Evolutionary conservation across 129 eudicot species (phyloP), one percentile per base, ranked within the genome.

Genomic region (Deinandra increscens): DNA sequence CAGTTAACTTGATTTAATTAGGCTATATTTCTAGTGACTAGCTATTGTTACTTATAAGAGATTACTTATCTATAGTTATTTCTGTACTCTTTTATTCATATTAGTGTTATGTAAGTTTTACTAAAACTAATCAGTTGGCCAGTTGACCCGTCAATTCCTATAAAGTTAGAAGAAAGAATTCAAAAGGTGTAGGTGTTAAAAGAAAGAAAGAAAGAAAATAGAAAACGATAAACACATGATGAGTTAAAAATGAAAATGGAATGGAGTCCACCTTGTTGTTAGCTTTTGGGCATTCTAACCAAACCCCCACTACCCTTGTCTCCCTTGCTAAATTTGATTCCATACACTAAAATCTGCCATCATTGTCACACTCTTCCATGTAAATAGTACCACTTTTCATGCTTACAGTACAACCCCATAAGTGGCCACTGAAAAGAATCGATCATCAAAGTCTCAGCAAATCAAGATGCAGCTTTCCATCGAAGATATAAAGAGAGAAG

Each of bases 271-370:
- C 70, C 76, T 84, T 48, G 60, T 84, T 48, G 60, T 81, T 76
- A 74, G 69, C 87, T 79, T 84, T 80, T 73, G 19, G 80, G 51
- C 75, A 60, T 76, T 79, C 86, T 78, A 81, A 84, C 89, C 94
- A 84, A 87, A 81, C 85, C 70, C 89, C 84, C 94, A 87, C 94
- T 84, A 87, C 61, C 83, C 68, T 79, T 87, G 94, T 84, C 89
- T 83, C 75, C 73, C 38, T 48, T 64, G 69, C 67, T 46, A 71
- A 71, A 72, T 53, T 66, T 62, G 61, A 64, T 66, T 81, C 81
- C 80, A 74, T 70, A 39, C 80, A 53, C 80, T 75, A 64, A 69
- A 70, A 53, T 66, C 79, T 49, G 38, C 65, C 72, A 74, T 54
- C 45, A 64, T 64, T 18, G 59, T 74, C 72, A 64, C 78, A 53